Evolutionary conservation across 169 alveolate species (phyloP).

Genomic region (Plasmodium adleri): DNA sequence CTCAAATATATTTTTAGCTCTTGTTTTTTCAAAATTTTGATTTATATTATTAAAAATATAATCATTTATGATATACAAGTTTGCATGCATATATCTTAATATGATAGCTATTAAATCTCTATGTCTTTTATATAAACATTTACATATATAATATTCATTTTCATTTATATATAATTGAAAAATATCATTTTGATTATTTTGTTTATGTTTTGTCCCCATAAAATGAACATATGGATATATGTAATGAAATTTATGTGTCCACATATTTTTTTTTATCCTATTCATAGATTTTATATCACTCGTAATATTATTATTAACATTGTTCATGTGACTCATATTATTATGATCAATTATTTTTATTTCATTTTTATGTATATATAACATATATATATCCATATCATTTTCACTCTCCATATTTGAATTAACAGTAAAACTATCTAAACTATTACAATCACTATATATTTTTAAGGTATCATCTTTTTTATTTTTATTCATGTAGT

Average conservation of each 20-base stretch:
- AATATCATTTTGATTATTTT: neutral
- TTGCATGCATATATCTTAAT: conserved; percentile 65
- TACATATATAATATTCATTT: conserved; percentile 30
- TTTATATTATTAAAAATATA: conserved; percentile 62
- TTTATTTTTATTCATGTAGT: neutral
- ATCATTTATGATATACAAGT: conserved; percentile 35
- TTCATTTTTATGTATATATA: conserved; percentile 53
- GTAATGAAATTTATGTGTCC: conserved; percentile 39
- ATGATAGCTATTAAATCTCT: conserved; percentile 47
- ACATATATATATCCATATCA: conserved; percentile 29
- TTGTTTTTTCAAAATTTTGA: conserved; percentile 22
- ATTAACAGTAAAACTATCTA: conserved; percentile 6
- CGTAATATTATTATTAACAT: no score
- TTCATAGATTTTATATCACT: no score
- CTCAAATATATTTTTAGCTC: conserved; percentile 40
- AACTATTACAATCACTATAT: conserved; percentile 12
- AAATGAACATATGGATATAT: conserved; percentile 51
- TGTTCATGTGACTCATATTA: conserved; percentile 1
- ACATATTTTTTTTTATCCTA: conserved; percentile 6
- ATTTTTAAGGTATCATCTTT: neutral
- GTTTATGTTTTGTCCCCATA: neutral
- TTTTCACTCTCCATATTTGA: conserved; percentile 34
- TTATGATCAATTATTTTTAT: conserved; percentile 41
- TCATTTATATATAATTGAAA: conserved; percentile 33
- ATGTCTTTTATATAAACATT: conserved; percentile 51